Percentiles rank a stretch among this genome's conserved stretches.
These are phyloP conservation scores for Scytalidium sp. DNA, from an alignment of 2,329 filamentous ascomycete genomes.

Conservation along the genomic window DNA sequence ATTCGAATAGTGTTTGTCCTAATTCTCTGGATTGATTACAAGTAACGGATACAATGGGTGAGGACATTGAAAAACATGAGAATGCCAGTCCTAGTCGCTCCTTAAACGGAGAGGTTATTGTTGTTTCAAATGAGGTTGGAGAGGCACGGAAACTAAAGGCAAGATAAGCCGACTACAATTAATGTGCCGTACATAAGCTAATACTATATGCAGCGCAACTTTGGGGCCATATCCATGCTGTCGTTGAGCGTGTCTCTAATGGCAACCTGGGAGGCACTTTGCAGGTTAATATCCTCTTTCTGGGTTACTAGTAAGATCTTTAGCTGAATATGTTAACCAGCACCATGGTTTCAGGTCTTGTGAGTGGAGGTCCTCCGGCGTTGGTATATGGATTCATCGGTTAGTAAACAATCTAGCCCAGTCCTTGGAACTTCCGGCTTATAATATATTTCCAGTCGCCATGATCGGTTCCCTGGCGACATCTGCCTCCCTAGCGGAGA, in stretches of 20 bases:
- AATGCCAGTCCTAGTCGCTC: too few species aligned
- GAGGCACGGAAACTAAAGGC: too few species aligned
- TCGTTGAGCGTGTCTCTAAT: conserved; percentile 49
- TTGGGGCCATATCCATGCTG: conserved; percentile 46
- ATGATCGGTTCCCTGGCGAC: conserved; percentile 41
- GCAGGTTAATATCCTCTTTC: conserved; percentile 26
- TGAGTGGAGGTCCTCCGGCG: neutral
- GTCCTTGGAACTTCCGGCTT: too few species aligned
- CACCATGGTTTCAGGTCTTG: neutral
- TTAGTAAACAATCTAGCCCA: conserved; percentile 43
- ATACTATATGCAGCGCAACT: conserved; percentile 40
- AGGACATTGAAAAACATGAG: too few species aligned
- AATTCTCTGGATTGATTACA: too few species aligned
- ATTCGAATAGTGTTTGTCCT: too few species aligned
- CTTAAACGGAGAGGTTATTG: too few species aligned
- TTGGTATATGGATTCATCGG: conserved; percentile 4
- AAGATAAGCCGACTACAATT: too few species aligned
- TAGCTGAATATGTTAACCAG: neutral
- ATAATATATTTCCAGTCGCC: conserved; percentile 45
- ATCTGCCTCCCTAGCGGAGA: conserved; percentile 35
- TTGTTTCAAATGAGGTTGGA: too few species aligned
- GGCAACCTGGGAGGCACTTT: conserved; percentile 54
- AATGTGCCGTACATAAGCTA: too few species aligned
- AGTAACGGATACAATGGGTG: too few species aligned
- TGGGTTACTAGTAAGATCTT: neutral